Base-by-base conservation (phyloP, 1,139 yeast genomes). In the Zygosaccharomyces sapae region DNA sequence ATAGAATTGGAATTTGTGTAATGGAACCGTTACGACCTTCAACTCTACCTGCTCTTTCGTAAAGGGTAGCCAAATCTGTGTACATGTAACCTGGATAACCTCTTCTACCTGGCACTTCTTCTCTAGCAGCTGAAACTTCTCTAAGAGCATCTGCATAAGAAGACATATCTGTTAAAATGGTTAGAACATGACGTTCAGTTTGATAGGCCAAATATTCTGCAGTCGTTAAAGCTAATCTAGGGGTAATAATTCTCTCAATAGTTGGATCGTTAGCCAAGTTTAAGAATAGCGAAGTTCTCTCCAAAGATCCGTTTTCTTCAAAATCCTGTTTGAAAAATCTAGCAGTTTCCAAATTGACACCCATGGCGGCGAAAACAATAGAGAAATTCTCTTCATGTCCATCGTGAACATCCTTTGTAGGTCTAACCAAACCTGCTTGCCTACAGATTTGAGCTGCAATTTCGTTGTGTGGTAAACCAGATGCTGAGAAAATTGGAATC, bases 71-170 rank as follows among this genome's bases (percentile, higher is more conserved):
- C 77, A 92, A 87, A 83, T 92, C 98, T 44, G 99, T 92, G 75
- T 92, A 92, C 99, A 92, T 92, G 72, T 92, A 92, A 86, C 99
- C 99, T 55, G 99, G 99, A 73, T 92, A 92, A 77, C 99, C 99
- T 83, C 99, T 89, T 81, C 99, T 89, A 78, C 99, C 99, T 66
- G 99, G 99, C 41, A 92, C 99, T 75, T 92, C 99, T 75, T 92
- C 99, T 79, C 99, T 87, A 44, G 99, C 99, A 53, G 99, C 98
- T 52, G 97, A 89, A 46, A 92, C 98, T 76, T 92, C 99, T 82
- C 99, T 90, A 68, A 92, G 78, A 36, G 99, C 99, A 71, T 92
- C 99, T 34, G 99, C 99, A 70, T 92, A 92, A 13, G 98, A 92
- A 24, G 97, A 88, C 99, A 92, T 92, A 75, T 92, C 99, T 49